Evolutionary conservation across 768 basidiomycete genomes (phyloP), one percentile per base, ranked within the genome.

Genomic region (Zangia roseola): DNA sequence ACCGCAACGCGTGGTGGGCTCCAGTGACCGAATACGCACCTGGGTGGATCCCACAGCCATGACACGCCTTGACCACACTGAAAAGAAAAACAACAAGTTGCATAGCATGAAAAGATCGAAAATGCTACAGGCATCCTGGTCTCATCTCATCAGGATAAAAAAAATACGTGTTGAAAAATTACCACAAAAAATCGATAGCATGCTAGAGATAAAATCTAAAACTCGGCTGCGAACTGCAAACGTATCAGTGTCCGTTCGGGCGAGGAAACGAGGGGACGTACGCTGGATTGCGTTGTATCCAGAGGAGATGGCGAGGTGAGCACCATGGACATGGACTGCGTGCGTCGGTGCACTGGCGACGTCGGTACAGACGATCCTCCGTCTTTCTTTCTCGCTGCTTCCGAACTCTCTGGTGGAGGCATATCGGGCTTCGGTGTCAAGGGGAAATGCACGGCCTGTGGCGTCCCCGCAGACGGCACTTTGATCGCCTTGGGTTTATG

Each of bases 241-340:
- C 23, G 7, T 8, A 51, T 60, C 4, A 60, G 45, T 25, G 14
- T 4, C 35, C 8, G 10, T 24, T 6, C 21, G 9, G 28, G 10
- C n/a, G 10, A 16, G 12, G 7, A 19, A 16, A 40, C 5, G 31
- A 17, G 4, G 8, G 19, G 10, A 13, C 62, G 40, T 25, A 63
- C 60, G 14, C 25, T 58, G 34, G 58, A 23, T 17, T 53, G 51
- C 16, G 49, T 36, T 9, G 46, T 38, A 24, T 58, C 44, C 46
- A 42, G 36, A 9, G 54, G 33, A 25, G 44, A 28, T 10, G 62
- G 54, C 4, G 65, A 53, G 2, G 43, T 53, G 36, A 33, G 44
- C 14, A 65, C 57, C 51, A 53, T 63, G 4, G 66, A 47, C 63
- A 68, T 51, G 0, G 66, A 68, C 28, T 34, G 64, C 25, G 68